Conservation (phyloP, 139 green algal genomes). For the Coelastrella sp. region DNA sequence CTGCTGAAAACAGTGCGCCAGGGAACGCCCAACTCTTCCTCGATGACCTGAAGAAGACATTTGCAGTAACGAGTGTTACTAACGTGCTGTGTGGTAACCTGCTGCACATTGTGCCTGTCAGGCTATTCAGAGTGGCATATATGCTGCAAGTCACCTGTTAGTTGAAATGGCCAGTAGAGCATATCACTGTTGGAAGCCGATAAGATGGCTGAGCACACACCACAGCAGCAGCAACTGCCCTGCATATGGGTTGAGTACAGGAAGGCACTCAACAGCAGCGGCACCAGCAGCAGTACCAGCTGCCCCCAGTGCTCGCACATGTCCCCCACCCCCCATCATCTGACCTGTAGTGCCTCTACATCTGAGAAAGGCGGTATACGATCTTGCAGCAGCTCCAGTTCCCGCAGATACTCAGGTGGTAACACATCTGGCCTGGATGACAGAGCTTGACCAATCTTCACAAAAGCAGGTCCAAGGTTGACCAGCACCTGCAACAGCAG, state of each 20-base stretch:
- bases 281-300: conserved; percentile 6
- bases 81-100: no score
- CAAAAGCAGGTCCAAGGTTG: conserved; percentile 84
- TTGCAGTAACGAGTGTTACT: no score
- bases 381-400: conserved; percentile 89
- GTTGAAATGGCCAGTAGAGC: no score
- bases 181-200: no score
- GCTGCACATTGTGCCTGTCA: no score
- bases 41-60: conserved; percentile 63
- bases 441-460: conserved; percentile 92
- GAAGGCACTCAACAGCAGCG: neutral
- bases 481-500: conserved; percentile 66
- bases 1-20: conserved; percentile 70
- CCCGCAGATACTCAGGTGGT: conserved; percentile 81
- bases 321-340: no score
- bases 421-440: conserved; percentile 84
- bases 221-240: no score
- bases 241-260: no score
- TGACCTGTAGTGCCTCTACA: conserved; percentile 55
- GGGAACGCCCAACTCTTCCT: conserved; percentile 73
- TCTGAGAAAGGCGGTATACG: conserved; percentile 86
- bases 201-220: no score
- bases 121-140: no score
- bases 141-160: no score
- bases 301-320: neutral